These are phyloP conservation scores for Rhodocollybia butyracea DNA, from an alignment of 768 basidiomycete genomes.

Conservation along the genomic window DNA sequence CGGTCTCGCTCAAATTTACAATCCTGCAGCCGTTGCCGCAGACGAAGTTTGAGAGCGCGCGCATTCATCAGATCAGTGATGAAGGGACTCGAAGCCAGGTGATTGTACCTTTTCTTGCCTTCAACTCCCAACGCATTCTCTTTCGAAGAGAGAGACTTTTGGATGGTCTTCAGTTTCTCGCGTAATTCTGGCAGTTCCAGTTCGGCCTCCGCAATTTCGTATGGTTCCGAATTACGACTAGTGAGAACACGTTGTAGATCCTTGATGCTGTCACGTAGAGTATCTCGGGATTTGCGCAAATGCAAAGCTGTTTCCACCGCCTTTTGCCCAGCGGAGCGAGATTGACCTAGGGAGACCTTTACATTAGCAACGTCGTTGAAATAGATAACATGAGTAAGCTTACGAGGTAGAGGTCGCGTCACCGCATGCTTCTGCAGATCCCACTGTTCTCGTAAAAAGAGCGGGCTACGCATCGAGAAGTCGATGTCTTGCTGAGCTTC, in stretches of 20 bases:
- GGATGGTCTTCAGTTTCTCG: neutral
- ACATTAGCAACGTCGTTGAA: neutral
- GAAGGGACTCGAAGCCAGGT: neutral
- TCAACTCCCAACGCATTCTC: constrained; percentile 1
- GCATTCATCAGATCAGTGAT: neutral
- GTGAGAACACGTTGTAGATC: neutral
- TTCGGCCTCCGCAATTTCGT: neutral
- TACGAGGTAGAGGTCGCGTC: constrained; percentile 13
- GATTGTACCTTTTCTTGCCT: neutral
- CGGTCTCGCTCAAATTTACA: neutral
- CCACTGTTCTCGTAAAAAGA: constrained; percentile 10
- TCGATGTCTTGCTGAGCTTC: neutral
- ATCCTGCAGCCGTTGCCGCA: neutral
- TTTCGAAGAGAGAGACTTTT: neutral
- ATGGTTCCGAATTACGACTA: neutral
- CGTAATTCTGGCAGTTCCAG: neutral
- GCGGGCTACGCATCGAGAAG: neutral
- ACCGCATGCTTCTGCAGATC: neutral
- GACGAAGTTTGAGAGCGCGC: neutral
- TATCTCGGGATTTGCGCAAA: neutral
- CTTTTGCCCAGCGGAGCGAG: too few species aligned
- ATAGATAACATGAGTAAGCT: constrained; percentile 4
- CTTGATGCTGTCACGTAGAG: neutral
- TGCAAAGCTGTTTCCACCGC: neutral
- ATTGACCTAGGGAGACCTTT: neutral